Evolutionary conservation across 2,329 filamentous ascomycete species (phyloP), one percentile per base, ranked within the genome.

Genomic region (Colletotrichum incanum): DNA sequence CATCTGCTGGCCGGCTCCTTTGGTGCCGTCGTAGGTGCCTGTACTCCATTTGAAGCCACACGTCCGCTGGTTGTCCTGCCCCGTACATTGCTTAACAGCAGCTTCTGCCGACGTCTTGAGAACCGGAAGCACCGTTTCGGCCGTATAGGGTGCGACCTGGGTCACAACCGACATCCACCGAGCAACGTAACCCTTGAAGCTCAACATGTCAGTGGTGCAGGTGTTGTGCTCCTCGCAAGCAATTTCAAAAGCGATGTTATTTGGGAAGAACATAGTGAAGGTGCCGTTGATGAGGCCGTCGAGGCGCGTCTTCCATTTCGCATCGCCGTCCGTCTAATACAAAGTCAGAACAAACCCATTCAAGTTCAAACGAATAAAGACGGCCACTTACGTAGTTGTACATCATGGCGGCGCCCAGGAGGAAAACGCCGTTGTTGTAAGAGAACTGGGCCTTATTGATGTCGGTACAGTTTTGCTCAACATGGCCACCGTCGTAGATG

Each of bases 131-230:
- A 92, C 87, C n/a, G 78, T 79, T 2, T 83, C 79, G 34, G 82
- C 79, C 1, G 87, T 88, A 58, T 85, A 87, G 0, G 90, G 89
- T 1, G 89, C 88, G 39, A 92, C 75, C 71, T 89, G 83, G 3
- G 86, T 84, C 2, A 86, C 84, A 54, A 85, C 82, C 9, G 86
- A 86, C 75, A 91, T 85, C 86, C 88, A 90, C 28, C 87, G 85
- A 45, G 87, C 83, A 28, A 92, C 80, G 61, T 90, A 87, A 18
- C 89, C 90, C 76, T 92, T 92, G 84, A 91, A 92, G 7, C 88
- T 87, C 69, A 87, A 82, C 81, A 92, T 90, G 75, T 93, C 92
- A 54, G 86, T 86, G 74, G 89, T 89, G 82, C 92, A 93, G 4
- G 83, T 87, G 43, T 76, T 77, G 7, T 83, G 81, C 52, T 77